Evolutionary conservation across 2,329 filamentous ascomycete species (phyloP), one percentile per base, ranked within the genome.

Genomic region (Arthroderma uncinatum): DNA sequence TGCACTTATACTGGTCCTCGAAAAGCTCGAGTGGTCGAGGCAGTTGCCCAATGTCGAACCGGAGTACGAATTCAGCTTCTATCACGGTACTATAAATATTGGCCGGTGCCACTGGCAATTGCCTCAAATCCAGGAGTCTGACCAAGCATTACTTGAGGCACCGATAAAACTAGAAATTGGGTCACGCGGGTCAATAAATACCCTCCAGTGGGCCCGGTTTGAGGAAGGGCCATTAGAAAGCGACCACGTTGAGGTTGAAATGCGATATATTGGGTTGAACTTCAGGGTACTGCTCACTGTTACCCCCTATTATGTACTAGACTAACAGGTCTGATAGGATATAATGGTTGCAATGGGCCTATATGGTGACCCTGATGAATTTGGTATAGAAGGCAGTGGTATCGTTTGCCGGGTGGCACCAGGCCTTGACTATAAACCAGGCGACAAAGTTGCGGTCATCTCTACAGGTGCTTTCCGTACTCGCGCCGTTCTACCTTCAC

Each of bases 201-300:
- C n/a, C 8, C 42, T 57, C 7, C 25, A 40, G 8, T 57, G 52
- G 44, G 14, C 16, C 2, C 14, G 3, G 7, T 25, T 25, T 3
- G n/a, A 8, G 19, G 6, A 14, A 28, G n/a, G 21, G 12, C 2
- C 34, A 6, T 47, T 58, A 3, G n/a, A 23, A 9, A 34, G 57
- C 8, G 61, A 66, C 42, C 53, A 65, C 4, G 59, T 71, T 14
- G 68, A 70, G 25, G 60, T 72, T 19, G 61, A 67, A 28, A 62
- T 68, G 54, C 69, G 70, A 48, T 66, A 67, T 1, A 59, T 62
- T 1, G 64, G 65, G 2, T 54, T 71, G 39, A 71, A 70, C 55
- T 67, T 67, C 56, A 66, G 34, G 33, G 39, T 42, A 42, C 39
- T n/a, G n/a, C 19, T 42, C 9, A 23, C 19, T 21, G 0, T 42